A percentile compares a stretch with the other conserved stretches of the same genome.
Evolutionary conservation across 2,329 filamentous ascomycete genomes (phyloP).

Genomic region (Bipolaris sorokiniana): DNA sequence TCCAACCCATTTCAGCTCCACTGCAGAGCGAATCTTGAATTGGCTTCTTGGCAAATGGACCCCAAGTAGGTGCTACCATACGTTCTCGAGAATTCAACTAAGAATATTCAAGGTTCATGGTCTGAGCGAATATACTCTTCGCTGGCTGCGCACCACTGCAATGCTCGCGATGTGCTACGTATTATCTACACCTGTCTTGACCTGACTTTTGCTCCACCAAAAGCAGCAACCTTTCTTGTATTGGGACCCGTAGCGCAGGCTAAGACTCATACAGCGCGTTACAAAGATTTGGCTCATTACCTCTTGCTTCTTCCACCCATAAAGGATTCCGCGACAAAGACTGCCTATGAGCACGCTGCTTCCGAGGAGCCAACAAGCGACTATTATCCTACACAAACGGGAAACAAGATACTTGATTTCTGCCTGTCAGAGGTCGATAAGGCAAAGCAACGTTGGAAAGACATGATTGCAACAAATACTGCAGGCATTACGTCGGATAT

Average conservation of each 20-base stretch:
- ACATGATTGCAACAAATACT: constrained; percentile 50
- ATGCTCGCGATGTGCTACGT: constrained; percentile 69
- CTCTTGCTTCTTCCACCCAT: constrained; percentile 51
- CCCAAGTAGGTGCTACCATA: constrained; percentile 64
- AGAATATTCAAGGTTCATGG: constrained; percentile 48
- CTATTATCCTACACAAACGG: constrained; percentile 30
- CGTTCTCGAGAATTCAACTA: constrained; percentile 6
- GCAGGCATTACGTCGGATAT: constrained; percentile 58
- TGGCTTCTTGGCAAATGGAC: constrained; percentile 87
- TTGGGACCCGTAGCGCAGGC: constrained; percentile 53
- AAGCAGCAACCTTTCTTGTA: constrained; percentile 37
- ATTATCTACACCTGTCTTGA: constrained; percentile 75
- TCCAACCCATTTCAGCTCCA: constrained; percentile 70
- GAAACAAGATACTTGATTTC: constrained; percentile 52
- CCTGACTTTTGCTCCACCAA: constrained; percentile 40
- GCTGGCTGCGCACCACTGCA: constrained; percentile 67
- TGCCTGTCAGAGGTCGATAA: constrained; percentile 55
- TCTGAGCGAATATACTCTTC: constrained; percentile 71
- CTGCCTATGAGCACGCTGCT: background rate
- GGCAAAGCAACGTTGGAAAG: constrained; percentile 54
- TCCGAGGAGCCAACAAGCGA: constrained; percentile 21
- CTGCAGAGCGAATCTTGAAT: constrained; percentile 73
- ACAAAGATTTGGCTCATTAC: constrained; percentile 56
- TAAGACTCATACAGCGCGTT: constrained; percentile 51
- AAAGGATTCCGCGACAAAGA: constrained; percentile 11